Percentiles rank a stretch among this genome's conserved stretches.
These are phyloP conservation scores for Amaranthus tricolor DNA, from an alignment of 179 eudicot species.

Conservation along the genomic window DNA sequence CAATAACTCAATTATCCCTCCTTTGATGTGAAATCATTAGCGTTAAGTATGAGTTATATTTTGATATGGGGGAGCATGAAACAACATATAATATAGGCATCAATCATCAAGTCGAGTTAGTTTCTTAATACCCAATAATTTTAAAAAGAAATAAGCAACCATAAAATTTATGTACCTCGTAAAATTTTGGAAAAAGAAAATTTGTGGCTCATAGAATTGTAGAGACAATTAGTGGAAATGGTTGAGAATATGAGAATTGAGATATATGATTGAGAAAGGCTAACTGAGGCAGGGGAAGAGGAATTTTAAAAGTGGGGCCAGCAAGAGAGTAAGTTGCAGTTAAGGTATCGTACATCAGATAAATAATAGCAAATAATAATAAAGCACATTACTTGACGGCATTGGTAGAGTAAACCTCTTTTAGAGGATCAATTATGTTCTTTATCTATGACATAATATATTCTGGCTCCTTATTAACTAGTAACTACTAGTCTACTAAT, in stretches of 20 bases:
- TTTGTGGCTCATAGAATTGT: constrained; percentile 1
- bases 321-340: constrained; percentile 20
- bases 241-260: neutral
- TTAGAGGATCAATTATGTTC: neutral
- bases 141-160: neutral
- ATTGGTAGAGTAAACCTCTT: constrained; percentile 13
- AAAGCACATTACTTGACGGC: constrained; percentile 20
- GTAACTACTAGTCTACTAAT: too few species aligned
- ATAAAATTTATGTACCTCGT: neutral
- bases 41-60: too few species aligned
- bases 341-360: constrained; percentile 35
- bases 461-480: too few species aligned
- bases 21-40: too few species aligned
- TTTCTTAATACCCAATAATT: too few species aligned
- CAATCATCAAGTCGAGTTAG: too few species aligned
- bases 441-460: neutral
- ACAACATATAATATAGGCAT: too few species aligned
- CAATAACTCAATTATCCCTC: too few species aligned
- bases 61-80: too few species aligned
- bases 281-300: neutral
- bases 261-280: constrained; percentile 17
- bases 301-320: neutral
- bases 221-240: constrained; percentile 10
- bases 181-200: constrained; percentile 3
- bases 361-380: constrained; percentile 25